A percentile compares a stretch with the other conserved stretches of the same genome.
Evolutionary conservation across 768 basidiomycete genomes (phyloP).

Genomic region (Chalciporus pseudorubinellus): DNA sequence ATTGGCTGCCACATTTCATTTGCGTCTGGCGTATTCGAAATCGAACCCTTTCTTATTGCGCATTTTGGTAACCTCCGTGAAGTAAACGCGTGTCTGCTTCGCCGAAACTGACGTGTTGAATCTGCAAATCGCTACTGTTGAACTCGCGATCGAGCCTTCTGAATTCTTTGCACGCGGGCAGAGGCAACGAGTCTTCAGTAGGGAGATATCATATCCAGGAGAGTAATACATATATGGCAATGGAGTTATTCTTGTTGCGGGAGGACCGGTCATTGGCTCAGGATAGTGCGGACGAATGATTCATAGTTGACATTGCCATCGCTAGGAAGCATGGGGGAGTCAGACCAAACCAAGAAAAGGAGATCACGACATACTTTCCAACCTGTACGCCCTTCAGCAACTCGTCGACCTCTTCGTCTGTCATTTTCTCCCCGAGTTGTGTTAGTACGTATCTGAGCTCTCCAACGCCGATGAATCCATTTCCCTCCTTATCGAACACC

Average conservation of each 20-base stretch:
- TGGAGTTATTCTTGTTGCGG: neutral
- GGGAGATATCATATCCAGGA: neutral
- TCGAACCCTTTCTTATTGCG: too few species aligned
- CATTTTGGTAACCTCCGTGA: neutral
- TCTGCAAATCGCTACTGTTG: neutral
- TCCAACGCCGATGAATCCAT: constrained; percentile 66
- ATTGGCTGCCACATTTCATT: neutral
- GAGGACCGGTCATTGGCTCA: constrained; percentile 62
- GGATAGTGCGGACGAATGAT: constrained; percentile 91
- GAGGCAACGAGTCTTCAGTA: neutral
- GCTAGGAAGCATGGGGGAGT: constrained; percentile 38
- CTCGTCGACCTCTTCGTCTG: constrained; percentile 97
- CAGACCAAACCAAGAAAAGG: neutral
- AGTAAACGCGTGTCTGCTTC: neutral
- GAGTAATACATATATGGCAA: neutral
- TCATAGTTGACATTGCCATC: constrained; percentile 98
- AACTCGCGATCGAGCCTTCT: neutral
- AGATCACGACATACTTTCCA: constrained; percentile 62
- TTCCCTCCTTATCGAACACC: constrained; percentile 88
- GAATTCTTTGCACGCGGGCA: neutral
- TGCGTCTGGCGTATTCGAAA: neutral
- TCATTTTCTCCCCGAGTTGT: constrained; percentile 97
- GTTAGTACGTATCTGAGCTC: constrained; percentile 83
- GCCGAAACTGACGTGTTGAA: neutral
- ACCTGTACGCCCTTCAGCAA: constrained; percentile 94